Percentiles rank a stretch among this genome's conserved stretches.
Conservation (phyloP, 2,329 filamentous ascomycete genomes). For the Metarhizium humberi region DNA sequence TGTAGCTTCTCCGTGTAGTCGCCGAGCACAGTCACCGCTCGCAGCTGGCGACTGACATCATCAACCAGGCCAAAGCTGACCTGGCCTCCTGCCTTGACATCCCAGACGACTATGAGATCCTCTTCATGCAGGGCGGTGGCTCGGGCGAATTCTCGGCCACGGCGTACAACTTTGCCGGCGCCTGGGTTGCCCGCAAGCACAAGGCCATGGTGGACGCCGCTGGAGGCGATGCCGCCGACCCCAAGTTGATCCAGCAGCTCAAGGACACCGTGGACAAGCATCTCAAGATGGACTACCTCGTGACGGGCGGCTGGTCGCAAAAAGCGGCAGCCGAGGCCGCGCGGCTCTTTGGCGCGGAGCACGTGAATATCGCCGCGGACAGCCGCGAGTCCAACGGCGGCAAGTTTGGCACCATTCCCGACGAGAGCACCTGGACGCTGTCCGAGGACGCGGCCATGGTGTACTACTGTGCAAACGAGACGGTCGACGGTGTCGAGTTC, state of each 20-base stretch:
- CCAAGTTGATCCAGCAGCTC: conserved; percentile 47
- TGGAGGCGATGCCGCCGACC: conserved; percentile 36
- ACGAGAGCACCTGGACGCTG: conserved; percentile 67
- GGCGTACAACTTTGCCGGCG: conserved; percentile 73
- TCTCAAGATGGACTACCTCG: conserved; percentile 77
- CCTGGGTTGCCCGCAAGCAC: conserved; percentile 68
- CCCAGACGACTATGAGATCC: conserved; percentile 75
- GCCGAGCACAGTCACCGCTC: conserved; percentile 90
- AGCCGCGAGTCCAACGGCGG: conserved; percentile 55
- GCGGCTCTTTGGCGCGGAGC: conserved; percentile 65
- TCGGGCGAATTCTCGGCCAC: conserved; percentile 73
- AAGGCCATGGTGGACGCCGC: conserved; percentile 48
- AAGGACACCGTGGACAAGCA: conserved; percentile 57
- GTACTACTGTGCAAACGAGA: conserved; percentile 93
- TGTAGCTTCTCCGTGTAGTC: conserved; percentile 24
- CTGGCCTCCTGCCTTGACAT: conserved; percentile 70
- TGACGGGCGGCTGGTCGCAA: conserved; percentile 76
- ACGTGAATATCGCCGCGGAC: conserved; percentile 74
- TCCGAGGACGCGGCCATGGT: conserved; percentile 62
- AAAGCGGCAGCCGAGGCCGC: conserved; percentile 81
- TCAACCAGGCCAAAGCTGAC: conserved; percentile 68
- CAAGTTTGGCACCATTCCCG: conserved; percentile 79
- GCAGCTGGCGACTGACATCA: conserved; percentile 64
- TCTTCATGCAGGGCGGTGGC: conserved; percentile 84
- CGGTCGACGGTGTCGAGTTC: conserved; percentile 88